Conservation (phyloP, 139 green algal genomes). For the Asterochloris sp. region DNA sequence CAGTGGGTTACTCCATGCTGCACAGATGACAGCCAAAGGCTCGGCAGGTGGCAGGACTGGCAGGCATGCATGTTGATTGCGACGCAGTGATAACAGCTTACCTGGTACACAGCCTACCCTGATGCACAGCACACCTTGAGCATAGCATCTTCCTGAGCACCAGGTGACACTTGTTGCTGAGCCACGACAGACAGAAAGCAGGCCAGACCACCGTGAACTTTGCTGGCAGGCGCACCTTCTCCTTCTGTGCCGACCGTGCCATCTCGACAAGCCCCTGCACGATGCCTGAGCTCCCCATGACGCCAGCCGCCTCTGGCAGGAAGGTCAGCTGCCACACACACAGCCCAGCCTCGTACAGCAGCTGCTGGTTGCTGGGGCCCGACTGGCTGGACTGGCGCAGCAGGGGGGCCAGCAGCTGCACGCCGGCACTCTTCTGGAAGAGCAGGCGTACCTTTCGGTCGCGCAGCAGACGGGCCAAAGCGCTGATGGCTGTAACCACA, state of each 20-base stretch:
- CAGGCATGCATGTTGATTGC: no score
- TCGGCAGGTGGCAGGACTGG: no score
- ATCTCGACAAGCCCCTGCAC: conserved; percentile 82
- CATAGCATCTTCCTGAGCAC: no score
- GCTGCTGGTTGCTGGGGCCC: conserved; percentile 65
- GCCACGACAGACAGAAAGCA: no score
- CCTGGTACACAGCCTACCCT: no score
- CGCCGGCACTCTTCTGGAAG: conserved; percentile 50
- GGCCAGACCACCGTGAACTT: background rate
- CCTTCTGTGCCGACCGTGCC: conserved; percentile 75
- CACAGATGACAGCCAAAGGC: no score
- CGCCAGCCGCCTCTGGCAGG: conserved; percentile 55
- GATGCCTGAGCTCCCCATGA: conserved; percentile 48
- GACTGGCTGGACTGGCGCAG: conserved; percentile 33
- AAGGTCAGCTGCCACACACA: conserved; percentile 93
- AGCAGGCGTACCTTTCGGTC: conserved; percentile 61
- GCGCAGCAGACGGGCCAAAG: conserved; percentile 74
- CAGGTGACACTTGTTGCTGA: no score
- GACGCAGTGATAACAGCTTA: no score
- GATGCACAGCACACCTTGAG: no score
- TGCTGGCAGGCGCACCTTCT: conserved; percentile 72
- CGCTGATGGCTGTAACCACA: conserved; percentile 49
- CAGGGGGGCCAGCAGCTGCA: conserved; percentile 65
- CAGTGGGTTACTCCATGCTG: no score
- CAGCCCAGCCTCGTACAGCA: conserved; percentile 91